A percentile compares a stretch with the other conserved stretches of the same genome.
Evolutionary conservation across 257 asterid genomes (phyloP).

Genomic region (Euphrasia confusa): DNA sequence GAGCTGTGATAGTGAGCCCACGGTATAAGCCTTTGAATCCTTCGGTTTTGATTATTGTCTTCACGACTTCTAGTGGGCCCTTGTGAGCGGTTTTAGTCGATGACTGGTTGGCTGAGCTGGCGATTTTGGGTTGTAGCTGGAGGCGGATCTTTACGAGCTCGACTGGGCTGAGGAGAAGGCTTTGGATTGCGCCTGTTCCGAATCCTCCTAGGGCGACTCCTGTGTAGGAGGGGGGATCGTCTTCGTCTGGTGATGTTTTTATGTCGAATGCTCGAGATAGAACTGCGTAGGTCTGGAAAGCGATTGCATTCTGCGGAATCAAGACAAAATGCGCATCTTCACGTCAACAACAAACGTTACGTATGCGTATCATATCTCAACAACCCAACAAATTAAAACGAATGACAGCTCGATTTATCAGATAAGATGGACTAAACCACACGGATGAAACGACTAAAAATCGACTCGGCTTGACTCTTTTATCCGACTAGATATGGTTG

Average conservation of each 20-base stretch:
- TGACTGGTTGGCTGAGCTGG: conserved; percentile 12
- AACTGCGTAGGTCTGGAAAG: conserved; percentile 71
- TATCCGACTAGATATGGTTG: too few species aligned
- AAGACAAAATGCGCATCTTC: neutral
- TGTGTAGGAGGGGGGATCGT: conserved; percentile 67
- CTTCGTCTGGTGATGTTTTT: conserved; percentile 26
- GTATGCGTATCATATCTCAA: too few species aligned
- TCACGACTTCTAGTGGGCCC: conserved; percentile 55
- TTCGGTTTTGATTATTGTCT: conserved; percentile 35
- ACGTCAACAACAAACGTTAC: too few species aligned
- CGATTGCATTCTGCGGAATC: conserved; percentile 74
- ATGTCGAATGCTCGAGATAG: conserved; percentile 55
- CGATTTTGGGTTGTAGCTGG: conserved; percentile 46
- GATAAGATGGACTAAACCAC: too few species aligned
- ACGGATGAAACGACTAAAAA: too few species aligned
- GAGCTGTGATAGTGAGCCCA: conserved; percentile 58
- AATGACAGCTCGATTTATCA: too few species aligned
- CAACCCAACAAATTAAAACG: too few species aligned
- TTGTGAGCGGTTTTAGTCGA: conserved; percentile 18
- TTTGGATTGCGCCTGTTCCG: conserved; percentile 86
- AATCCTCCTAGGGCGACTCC: conserved; percentile 76
- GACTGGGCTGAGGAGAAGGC: conserved; percentile 81
- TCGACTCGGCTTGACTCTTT: too few species aligned
- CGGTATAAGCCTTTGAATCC: conserved; percentile 53
- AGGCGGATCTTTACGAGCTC: conserved; percentile 89